A percentile compares a stretch with the other conserved stretches of the same genome.
These are phyloP conservation scores for Litsea cubeba DNA, from an alignment of 164 flowering plant species.

Conservation along the genomic window DNA sequence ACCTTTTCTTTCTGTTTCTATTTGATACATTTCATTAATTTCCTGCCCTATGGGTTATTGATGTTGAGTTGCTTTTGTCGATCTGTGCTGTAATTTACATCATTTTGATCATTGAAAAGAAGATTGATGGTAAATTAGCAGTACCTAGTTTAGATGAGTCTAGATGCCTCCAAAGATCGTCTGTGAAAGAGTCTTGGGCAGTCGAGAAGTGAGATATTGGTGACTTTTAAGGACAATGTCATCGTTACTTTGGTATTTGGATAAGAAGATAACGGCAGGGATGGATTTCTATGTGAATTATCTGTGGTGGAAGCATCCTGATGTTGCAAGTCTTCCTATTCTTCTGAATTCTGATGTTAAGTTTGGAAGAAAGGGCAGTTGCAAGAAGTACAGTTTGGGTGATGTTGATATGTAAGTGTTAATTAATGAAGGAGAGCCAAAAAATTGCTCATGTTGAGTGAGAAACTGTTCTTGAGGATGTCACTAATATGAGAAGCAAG, in stretches of 20 bases:
- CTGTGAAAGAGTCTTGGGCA: too few relatives aligned
- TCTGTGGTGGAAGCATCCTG: background rate
- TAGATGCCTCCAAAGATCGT: too few relatives aligned
- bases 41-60: too few relatives aligned
- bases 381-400: background rate
- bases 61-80: too few relatives aligned
- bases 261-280: background rate
- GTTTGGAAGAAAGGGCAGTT: conserved; percentile 7
- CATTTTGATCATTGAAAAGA: too few relatives aligned
- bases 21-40: too few relatives aligned
- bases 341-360: background rate
- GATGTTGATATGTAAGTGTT: conserved; percentile 5
- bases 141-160: too few relatives aligned
- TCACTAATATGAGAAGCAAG: background rate
- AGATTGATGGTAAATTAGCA: too few relatives aligned
- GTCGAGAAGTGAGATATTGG: too few relatives aligned
- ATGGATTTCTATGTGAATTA: conserved; percentile 8
- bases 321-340: background rate
- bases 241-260: background rate
- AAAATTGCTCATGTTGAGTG: background rate
- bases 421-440: background rate
- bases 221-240: conserved; percentile 4
- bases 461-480: background rate
- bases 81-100: too few relatives aligned
- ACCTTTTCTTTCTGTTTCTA: too few relatives aligned